Base-by-base conservation (phyloP, 148 eudicot genomes). In the Fallopia convolvulus region DNA sequence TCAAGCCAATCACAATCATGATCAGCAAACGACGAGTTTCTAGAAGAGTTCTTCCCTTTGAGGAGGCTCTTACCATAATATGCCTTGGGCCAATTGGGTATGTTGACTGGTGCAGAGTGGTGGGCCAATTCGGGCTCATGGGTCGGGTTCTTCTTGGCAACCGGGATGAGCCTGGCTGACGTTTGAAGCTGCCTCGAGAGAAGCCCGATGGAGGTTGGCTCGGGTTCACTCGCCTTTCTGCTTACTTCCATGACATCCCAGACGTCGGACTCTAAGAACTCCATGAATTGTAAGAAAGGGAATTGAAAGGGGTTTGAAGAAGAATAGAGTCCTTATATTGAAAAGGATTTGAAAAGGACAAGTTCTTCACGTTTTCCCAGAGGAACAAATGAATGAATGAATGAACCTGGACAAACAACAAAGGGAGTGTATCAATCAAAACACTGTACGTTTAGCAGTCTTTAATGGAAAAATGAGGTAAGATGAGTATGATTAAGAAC, bases 71-170 rank as follows among this genome's bases (percentile, higher is more conserved):
- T 80, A 7, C 90, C 89, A 70, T 90, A 87, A 6, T 26, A 26
- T 1, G 90, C 83, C 77, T 90, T 89, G 14, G 93, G 81, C 97
- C 97, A 93, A 44, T 93, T 93, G 50, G 97, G 97, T 47, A 93
- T 77, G 71, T 82, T 87, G 0, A 93, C 86, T 46, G 95, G 97
- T n/a, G 93, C 93, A 33, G 97, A 93, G 63, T 77, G 88, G 39
- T 79, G 87, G 60, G 79, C 40, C 39, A 76, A 6, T 76, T 70
- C 77, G 18, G 78, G 73, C 71, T 81, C 86, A 32, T 81, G 80
- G 72, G 41, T 66, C 4, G n/a, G 77, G 15, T 70, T 70, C 73
- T 48, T 76, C 73, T 48, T 76, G n/a, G 42, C 84, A 21, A 55
- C 74, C 4, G 82, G 13, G 72, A 82, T 83, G 48, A 91, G 91